A percentile compares a stretch with the other conserved stretches of the same genome.
phyloP scores from a whole-genome alignment of 1,139 yeast genomes.

The Blastobotrys serpentis region DNA sequence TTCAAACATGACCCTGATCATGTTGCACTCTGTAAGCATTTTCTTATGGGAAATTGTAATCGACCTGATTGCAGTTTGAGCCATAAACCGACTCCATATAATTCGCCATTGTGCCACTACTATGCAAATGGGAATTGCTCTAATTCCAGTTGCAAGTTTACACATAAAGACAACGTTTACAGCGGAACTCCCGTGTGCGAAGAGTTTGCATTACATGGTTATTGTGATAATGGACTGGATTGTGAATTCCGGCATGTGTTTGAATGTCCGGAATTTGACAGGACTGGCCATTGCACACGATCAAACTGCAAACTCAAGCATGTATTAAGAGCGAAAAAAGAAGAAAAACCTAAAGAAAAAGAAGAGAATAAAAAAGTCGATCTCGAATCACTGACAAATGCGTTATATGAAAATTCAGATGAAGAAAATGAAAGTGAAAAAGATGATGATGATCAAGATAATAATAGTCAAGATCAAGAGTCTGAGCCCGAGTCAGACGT shows the following conservation, averaged over 20 bases:
- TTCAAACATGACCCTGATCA: slow-evolving; percentile 54
- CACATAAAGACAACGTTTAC: slow-evolving; percentile 48
- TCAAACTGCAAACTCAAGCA: slow-evolving; percentile 52
- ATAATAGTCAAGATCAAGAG: slow-evolving; percentile 12
- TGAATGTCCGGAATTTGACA: slow-evolving; percentile 72
- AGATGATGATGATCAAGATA: slow-evolving; percentile 9
- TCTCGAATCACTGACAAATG: slow-evolving; percentile 18
- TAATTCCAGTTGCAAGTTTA: slow-evolving; percentile 54
- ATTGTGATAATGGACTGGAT: slow-evolving; percentile 58
- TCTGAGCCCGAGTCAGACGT: slow-evolving; percentile 5
- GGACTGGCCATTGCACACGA: slow-evolving; percentile 56
- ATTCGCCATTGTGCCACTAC: slow-evolving; percentile 65
- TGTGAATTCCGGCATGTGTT: slow-evolving; percentile 60
- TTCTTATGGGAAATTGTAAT: slow-evolving; percentile 49
- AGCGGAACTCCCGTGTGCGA: slow-evolving; percentile 56
- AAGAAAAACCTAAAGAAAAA: slow-evolving; percentile 36
- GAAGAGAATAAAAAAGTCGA: slow-evolving; percentile 27
- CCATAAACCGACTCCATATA: slow-evolving; percentile 58
- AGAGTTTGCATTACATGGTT: slow-evolving; percentile 66
- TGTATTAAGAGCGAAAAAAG: slow-evolving; percentile 34
- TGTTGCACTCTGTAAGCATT: slow-evolving; percentile 56
- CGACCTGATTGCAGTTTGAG: slow-evolving; percentile 53
- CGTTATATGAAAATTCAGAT: slow-evolving; percentile 18
- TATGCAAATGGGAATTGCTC: slow-evolving; percentile 52
- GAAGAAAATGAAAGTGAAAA: slow-evolving; percentile 12